These are phyloP conservation scores for Teunomyces kruisii DNA, from an alignment of 805 yeast species.

Conservation along the genomic window DNA sequence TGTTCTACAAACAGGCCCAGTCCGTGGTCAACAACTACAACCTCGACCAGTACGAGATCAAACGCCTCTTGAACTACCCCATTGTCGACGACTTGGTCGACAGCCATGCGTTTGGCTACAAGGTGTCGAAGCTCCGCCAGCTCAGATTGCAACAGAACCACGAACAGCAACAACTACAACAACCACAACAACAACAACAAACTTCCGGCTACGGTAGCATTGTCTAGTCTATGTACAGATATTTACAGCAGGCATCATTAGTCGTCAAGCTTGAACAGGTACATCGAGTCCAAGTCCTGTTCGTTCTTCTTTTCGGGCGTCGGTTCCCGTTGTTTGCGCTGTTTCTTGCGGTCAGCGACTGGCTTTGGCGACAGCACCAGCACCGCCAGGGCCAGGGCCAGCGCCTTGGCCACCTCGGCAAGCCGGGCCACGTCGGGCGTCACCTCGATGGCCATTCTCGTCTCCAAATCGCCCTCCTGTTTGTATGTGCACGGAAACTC, in stretches of 20 bases:
- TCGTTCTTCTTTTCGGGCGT: conserved; percentile 15
- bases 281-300: conserved; percentile 40
- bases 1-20: conserved; percentile 31
- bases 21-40: conserved; percentile 31
- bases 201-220: conserved; percentile 28
- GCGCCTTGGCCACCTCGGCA: neutral
- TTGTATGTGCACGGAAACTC: conserved; percentile 30
- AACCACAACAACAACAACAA: neutral
- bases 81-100: conserved; percentile 42
- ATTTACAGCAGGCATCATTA: conserved; percentile 13
- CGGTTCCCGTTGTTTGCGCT: conserved; percentile 2
- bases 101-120: conserved; percentile 43
- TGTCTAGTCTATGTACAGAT: conserved; percentile 14
- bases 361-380: too few relatives aligned
- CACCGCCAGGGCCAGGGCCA: neutral
- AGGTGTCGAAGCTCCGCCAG: conserved; percentile 37
- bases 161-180: neutral
- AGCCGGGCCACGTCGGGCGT: conserved; percentile 5
- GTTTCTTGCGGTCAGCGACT: neutral
- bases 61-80: conserved; percentile 39
- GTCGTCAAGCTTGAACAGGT: conserved; percentile 40
- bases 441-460: conserved; percentile 22
- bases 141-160: conserved; percentile 16
- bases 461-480: conserved; percentile 26
- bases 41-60: conserved; percentile 33